Evolutionary conservation across 495 filamentous ascomycete genomes (phyloP).

Genomic region (Lepraria neglecta): DNA sequence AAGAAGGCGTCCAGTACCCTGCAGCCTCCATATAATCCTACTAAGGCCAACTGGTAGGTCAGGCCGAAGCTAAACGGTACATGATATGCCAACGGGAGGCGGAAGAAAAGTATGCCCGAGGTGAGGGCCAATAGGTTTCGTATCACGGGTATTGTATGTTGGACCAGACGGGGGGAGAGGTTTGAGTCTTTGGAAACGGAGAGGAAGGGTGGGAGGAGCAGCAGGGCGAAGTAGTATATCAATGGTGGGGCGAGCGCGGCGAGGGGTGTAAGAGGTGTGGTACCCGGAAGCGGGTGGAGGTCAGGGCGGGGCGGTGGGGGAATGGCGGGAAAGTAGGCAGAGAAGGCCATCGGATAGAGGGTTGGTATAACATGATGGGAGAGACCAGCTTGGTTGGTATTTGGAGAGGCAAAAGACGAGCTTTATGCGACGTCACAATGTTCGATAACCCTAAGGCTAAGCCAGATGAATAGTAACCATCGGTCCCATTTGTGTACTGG

Average conservation of each 20-base stretch:
- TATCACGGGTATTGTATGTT: conserved; percentile 14
- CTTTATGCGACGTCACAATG: not conserved
- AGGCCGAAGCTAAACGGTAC: conserved; percentile 27
- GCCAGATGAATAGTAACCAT: not conserved
- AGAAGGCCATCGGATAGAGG: not conserved
- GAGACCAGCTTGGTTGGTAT: not conserved
- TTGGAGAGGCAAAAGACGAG: not conserved
- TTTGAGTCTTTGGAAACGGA: not conserved
- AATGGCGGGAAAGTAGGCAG: conserved; percentile 11
- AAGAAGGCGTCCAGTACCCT: conserved; percentile 28
- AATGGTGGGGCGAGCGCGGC: conserved; percentile 26
- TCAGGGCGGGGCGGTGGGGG: conserved; percentile 21
- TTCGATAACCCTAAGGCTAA: not conserved
- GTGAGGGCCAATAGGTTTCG: conserved; percentile 25
- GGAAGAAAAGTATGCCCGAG: conserved; percentile 24
- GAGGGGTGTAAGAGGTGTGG: conserved; percentile 20
- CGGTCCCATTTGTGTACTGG: too few species aligned
- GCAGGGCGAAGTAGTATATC: conserved; percentile 26
- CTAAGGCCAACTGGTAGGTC: conserved; percentile 28
- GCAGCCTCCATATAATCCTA: conserved; percentile 26
- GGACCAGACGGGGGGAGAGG: too few species aligned
- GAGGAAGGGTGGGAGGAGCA: conserved; percentile 27
- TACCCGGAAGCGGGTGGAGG: conserved; percentile 21
- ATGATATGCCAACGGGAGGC: conserved; percentile 26
- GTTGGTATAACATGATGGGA: not conserved